Base-by-base conservation (phyloP, 2,329 filamentous ascomycete species). In the Microdochium paspali region DNA sequence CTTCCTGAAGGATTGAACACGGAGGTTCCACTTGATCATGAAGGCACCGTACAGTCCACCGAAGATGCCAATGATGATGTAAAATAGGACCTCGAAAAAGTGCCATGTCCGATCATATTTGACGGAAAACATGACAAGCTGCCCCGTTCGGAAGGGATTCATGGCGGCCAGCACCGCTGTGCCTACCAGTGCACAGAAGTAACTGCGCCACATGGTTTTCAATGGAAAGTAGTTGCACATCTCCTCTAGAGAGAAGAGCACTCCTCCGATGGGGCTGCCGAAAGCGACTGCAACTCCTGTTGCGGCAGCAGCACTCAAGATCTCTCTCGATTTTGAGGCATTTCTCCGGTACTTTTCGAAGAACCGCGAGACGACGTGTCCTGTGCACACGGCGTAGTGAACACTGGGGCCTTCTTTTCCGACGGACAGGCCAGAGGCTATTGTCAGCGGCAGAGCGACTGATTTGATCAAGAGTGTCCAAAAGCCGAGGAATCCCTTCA, bases 101-200 rank as follows among this genome's bases (percentile, higher is more conserved):
- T 98, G 93, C 93, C 93, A 98, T 35, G 87, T 85, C 35, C 91
- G 85, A 65, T 97, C 91, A 61, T 98, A 98, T 58, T 82, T 82
- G 59, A 98, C 91, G 59, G 95, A 90, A 66, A 98, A 98, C 91
- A 98, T 97, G 79, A 98, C 93, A 39, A 98, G 77, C 62, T 98
- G 93, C 20, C 93, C 93, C 0, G 93, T 97, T 46, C 93, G 76
- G 68, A 98, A 98, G 21, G 93, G 93, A 57, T 98, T 98, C 88
- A 98, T 95, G 49, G 87, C 88, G 24, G 93, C 85, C 32, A 98
- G 70, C 15, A 95, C 89, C 45, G 90, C 89, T 1, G 93, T 97
- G 4, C 90, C 93, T 4, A 98, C 91, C 53, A 98, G 70, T 25
- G 93, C 93, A 66, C 93, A 98, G 64, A 98, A 97, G 64, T 97